Percentiles rank a stretch among this genome's conserved stretches.
phyloP scores from a whole-genome alignment of 768 basidiomycete species.

The Pleurotus giganteus region DNA sequence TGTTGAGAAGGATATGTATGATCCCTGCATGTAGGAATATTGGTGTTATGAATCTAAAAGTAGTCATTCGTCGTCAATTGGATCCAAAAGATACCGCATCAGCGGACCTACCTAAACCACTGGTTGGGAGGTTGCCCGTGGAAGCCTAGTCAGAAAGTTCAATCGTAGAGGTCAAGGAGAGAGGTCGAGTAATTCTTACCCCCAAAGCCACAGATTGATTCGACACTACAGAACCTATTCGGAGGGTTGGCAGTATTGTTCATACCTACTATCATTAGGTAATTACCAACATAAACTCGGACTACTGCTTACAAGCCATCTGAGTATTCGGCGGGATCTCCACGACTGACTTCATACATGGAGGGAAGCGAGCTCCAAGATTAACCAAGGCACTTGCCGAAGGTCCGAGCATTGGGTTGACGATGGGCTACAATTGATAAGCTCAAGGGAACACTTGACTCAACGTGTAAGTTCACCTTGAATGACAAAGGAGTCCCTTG shows the following conservation, averaged over 20 bases:
- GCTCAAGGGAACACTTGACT: background rate
- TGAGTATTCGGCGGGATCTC: conserved; percentile 51
- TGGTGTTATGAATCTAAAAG: conserved; percentile 80
- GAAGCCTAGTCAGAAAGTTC: conserved; percentile 30
- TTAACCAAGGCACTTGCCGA: conserved; percentile 80
- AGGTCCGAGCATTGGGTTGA: conserved; percentile 92
- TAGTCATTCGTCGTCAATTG: background rate
- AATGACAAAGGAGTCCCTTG: conserved; percentile 87
- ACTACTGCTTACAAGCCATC: conserved; percentile 51
- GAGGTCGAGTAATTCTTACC: conserved; percentile 44
- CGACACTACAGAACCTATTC: conserved; percentile 66
- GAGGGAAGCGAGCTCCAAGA: conserved; percentile 88
- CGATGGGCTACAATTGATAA: conserved; percentile 50
- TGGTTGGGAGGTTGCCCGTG: conserved; percentile 40
- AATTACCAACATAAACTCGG: background rate
- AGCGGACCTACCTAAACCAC: conserved; percentile 41
- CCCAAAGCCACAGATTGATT: conserved; percentile 87
- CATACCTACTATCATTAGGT: conserved; percentile 44
- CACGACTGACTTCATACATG: conserved; percentile 80
- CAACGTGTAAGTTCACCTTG: conserved; percentile 46
- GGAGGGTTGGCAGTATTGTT: conserved; percentile 85
- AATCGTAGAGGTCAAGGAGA: background rate
- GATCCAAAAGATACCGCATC: background rate
- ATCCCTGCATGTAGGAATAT: conserved; percentile 96
- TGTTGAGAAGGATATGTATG: conserved; percentile 87